phyloP scores from a whole-genome alignment of 805 yeast genomes.

The Candida boleticola region DNA sequence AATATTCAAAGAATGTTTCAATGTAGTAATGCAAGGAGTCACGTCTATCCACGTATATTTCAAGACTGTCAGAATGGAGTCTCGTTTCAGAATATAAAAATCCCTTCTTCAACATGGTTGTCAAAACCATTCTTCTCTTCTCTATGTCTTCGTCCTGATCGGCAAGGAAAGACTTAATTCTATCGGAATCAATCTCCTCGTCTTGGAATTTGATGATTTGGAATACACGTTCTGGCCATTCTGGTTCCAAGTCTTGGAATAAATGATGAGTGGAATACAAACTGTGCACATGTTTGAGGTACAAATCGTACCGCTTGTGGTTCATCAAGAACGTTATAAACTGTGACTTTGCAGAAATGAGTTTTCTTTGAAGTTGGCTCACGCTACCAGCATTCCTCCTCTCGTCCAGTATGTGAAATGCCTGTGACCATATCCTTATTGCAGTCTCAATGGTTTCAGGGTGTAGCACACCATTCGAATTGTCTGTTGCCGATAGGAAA shows the following conservation, averaged over 20 bases:
- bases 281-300: not conserved
- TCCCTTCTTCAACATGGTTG: slow-evolving; percentile 1
- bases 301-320: slow-evolving; percentile 4
- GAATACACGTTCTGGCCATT: not conserved
- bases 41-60: not conserved
- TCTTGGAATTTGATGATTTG: not conserved
- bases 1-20: not conserved
- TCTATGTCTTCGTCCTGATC: not conserved
- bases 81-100: not conserved
- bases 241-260: not conserved
- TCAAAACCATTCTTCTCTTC: not conserved
- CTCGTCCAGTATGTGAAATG: not conserved
- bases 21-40: not conserved
- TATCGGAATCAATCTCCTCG: not conserved
- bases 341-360: not conserved
- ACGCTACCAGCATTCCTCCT: not conserved
- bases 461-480: not conserved
- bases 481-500: not conserved
- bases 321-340: slow-evolving; percentile 1
- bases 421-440: not conserved
- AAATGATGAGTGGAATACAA: not conserved
- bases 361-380: not conserved
- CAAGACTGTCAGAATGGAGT: not conserved
- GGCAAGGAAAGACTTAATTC: not conserved
- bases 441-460: not conserved